Conservation (phyloP, 331 rosid genomes). For the Arachis monticola region DNA sequence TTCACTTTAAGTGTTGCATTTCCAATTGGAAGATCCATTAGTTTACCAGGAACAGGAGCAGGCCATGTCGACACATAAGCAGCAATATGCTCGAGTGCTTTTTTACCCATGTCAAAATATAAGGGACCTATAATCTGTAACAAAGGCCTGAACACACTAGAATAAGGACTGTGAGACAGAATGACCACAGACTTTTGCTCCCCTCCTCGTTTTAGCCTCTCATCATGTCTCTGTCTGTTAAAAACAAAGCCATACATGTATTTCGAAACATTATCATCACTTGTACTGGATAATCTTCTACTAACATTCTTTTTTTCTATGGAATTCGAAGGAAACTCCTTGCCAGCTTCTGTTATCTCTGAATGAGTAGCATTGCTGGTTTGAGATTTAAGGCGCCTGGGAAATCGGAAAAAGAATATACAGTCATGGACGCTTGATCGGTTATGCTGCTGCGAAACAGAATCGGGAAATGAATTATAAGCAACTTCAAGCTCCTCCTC, state of each 20-base stretch:
- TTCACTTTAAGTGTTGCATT: constrained; percentile 79
- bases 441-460: constrained; percentile 84
- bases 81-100: constrained; percentile 89
- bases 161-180: constrained; percentile 71
- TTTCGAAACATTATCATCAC: constrained; percentile 45
- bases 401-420: constrained; percentile 82
- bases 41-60: constrained; percentile 70
- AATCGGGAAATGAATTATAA: constrained; percentile 83
- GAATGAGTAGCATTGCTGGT: constrained; percentile 44
- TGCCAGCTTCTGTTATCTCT: constrained; percentile 48
- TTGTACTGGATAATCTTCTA: constrained; percentile 45
- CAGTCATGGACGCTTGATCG: constrained; percentile 84
- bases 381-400: constrained; percentile 52
- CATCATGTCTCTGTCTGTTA: constrained; percentile 90
- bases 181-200: constrained; percentile 91
- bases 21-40: constrained; percentile 91
- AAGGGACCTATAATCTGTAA: constrained; percentile 88
- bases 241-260: constrained; percentile 86
- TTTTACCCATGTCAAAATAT: constrained; percentile 82
- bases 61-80: constrained; percentile 85
- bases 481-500: constrained; percentile 88
- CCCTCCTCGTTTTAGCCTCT: constrained; percentile 90
- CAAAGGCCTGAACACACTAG: constrained; percentile 82
- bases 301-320: constrained; percentile 39
- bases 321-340: constrained; percentile 46